Conservation (phyloP, 495 filamentous ascomycete genomes). For the Trichocladium antarcticum region DNA sequence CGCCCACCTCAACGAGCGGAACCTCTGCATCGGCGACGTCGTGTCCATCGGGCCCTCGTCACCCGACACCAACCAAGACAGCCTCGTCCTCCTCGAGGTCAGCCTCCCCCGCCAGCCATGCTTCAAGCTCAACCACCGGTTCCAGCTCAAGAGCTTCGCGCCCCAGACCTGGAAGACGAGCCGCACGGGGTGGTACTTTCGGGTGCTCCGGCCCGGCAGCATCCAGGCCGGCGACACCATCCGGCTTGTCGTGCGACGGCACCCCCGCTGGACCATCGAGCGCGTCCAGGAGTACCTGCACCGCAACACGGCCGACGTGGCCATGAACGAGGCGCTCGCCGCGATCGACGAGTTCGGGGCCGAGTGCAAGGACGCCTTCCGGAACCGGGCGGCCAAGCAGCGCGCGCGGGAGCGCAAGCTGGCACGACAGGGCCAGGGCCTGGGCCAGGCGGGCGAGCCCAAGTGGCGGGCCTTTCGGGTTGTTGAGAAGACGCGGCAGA, state of each 20-base stretch:
- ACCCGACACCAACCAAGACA: background rate
- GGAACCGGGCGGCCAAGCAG: slow-evolving; percentile 27
- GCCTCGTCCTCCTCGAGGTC: slow-evolving; percentile 21
- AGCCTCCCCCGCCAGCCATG: slow-evolving; percentile 43
- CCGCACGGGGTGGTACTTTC: slow-evolving; percentile 48
- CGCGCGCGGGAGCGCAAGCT: slow-evolving; percentile 23
- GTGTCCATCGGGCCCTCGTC: slow-evolving; percentile 26
- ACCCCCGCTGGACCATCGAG: slow-evolving; percentile 46
- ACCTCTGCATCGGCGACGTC: slow-evolving; percentile 48
- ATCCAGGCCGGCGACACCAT: slow-evolving; percentile 40
- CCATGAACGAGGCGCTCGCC: slow-evolving; percentile 37
- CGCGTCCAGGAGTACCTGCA: slow-evolving; percentile 46
- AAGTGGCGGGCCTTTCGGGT: slow-evolving; percentile 37
- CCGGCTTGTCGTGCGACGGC: slow-evolving; percentile 30
- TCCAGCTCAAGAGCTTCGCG: slow-evolving; percentile 44
- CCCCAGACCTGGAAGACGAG: slow-evolving; percentile 39
- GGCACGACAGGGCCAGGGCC: slow-evolving; percentile 9
- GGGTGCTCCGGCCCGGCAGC: slow-evolving; percentile 38
- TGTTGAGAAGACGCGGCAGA: slow-evolving; percentile 34
- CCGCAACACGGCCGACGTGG: slow-evolving; percentile 32
- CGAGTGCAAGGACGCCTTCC: slow-evolving; percentile 34
- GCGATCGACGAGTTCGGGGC: slow-evolving; percentile 37
- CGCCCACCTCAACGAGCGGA: slow-evolving; percentile 42
- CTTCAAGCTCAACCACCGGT: slow-evolving; percentile 49
- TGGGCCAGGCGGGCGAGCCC: slow-evolving; percentile 10